Percentiles rank a stretch among this genome's conserved stretches.
Conservation (phyloP, 2,329 filamentous ascomycete genomes). For the Cladobotryum protrusum region DNA sequence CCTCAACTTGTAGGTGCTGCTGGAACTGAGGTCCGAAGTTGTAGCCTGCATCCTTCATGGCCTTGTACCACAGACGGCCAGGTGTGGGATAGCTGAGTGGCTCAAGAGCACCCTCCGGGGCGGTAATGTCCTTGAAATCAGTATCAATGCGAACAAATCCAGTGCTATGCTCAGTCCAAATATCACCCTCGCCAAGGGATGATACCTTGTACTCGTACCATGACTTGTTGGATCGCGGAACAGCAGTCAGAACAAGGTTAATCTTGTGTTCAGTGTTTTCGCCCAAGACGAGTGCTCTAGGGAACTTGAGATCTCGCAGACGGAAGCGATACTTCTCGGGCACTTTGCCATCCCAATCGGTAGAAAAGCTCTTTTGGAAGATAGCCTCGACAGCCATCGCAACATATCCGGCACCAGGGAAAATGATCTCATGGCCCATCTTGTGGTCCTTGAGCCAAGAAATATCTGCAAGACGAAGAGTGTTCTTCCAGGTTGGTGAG, state of each 20-base stretch:
- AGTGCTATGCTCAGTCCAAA: not conserved
- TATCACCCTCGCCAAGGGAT: not conserved
- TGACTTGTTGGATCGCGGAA: not conserved
- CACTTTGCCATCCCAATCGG: not conserved
- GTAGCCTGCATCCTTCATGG: constrained; percentile 8
- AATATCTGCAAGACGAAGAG: not conserved
- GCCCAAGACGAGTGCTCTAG: no score
- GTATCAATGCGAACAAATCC: constrained; percentile 1
- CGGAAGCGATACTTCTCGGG: not conserved
- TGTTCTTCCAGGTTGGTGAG: not conserved
- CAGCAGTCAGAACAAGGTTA: not conserved
- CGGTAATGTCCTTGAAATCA: not conserved
- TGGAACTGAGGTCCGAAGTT: constrained; percentile 12
- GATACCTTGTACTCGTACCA: constrained; percentile 2
- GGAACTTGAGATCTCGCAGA: no score
- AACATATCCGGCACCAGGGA: constrained; percentile 1
- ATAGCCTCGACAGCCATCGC: constrained; percentile 7
- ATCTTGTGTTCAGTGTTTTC: not conserved
- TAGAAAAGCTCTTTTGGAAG: no score
- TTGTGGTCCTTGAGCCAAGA: constrained; percentile 2
- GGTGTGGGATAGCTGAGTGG: not conserved
- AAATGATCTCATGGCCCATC: not conserved
- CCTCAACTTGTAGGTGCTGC: constrained; percentile 6
- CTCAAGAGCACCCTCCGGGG: not conserved
- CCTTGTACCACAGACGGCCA: constrained; percentile 10